phyloP scores from a whole-genome alignment of 1,284 basidiomycete genomes.

The Puccinia brachypodii region DNA sequence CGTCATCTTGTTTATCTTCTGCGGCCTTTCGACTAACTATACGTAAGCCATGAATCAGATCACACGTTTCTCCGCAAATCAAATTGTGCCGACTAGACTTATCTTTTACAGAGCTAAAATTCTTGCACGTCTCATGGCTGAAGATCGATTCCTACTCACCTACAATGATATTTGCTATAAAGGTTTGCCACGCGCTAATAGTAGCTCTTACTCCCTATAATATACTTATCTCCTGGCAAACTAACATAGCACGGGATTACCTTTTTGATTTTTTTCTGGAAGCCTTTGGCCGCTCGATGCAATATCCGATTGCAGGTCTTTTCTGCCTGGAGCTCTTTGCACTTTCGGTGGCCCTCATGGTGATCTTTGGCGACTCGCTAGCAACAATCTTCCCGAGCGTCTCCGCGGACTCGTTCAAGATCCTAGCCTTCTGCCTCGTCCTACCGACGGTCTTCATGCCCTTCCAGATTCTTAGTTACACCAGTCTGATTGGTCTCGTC shows the following conservation, averaged over 20 bases:
- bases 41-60: conserved; percentile 6
- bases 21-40: conserved; percentile 34
- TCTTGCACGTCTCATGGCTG: conserved; percentile 37
- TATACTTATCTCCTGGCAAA: not conserved
- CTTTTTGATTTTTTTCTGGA: not conserved
- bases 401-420: conserved; percentile 26
- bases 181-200: conserved; percentile 4
- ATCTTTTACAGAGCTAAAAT: conserved; percentile 22
- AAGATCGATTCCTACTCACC: conserved; percentile 35
- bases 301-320: conserved; percentile 40
- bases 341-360: conserved; percentile 40
- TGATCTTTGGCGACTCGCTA: conserved; percentile 38
- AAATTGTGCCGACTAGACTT: not conserved
- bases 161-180: conserved; percentile 46
- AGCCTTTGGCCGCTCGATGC: conserved; percentile 42
- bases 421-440: conserved; percentile 27
- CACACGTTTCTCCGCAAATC: not conserved
- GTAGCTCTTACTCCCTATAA: no score
- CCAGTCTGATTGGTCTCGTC: conserved; percentile 34
- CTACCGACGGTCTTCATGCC: conserved; percentile 43
- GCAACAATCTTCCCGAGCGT: conserved; percentile 30
- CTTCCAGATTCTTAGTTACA: conserved; percentile 29
- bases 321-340: conserved; percentile 42
- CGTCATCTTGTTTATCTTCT: conserved; percentile 37
- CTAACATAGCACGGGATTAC: not conserved